A percentile compares a stretch with the other conserved stretches of the same genome.
phyloP scores from a whole-genome alignment of 2,329 filamentous ascomycete genomes.

The Dothistroma pini region DNA sequence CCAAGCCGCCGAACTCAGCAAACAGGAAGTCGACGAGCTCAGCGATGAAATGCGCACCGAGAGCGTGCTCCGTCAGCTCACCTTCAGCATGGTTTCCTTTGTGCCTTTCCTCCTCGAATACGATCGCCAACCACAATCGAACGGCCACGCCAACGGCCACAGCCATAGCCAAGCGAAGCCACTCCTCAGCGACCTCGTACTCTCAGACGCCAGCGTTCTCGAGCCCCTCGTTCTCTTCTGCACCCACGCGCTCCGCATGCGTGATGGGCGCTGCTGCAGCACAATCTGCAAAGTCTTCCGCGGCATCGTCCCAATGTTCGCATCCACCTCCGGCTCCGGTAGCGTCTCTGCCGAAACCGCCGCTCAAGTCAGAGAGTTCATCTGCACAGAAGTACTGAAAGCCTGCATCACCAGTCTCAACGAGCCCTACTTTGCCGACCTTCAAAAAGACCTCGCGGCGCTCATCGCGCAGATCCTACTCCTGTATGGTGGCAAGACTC shows the following conservation, averaged over 20 bases:
- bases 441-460: conserved; percentile 85
- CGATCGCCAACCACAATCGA: conserved; percentile 47
- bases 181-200: conserved; percentile 75
- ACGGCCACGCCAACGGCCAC: conserved; percentile 14
- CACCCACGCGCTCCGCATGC: conserved; percentile 83
- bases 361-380: conserved; percentile 76
- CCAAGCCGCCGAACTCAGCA: conserved; percentile 54
- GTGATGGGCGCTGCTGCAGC: conserved; percentile 81
- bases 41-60: conserved; percentile 98
- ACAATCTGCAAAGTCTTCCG: conserved; percentile 84
- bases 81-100: conserved; percentile 87
- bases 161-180: conserved; percentile 35
- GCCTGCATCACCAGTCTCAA: conserved; percentile 87
- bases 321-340: conserved; percentile 41
- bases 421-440: conserved; percentile 93
- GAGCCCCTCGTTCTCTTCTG: conserved; percentile 89
- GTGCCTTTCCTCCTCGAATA: conserved; percentile 80
- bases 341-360: conserved; percentile 41
- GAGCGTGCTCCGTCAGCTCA: conserved; percentile 88
- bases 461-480: conserved; percentile 83
- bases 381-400: conserved; percentile 82
- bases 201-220: conserved; percentile 72
- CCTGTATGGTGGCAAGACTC: conserved; percentile 66
- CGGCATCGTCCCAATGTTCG: conserved; percentile 77
- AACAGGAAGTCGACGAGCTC: conserved; percentile 66